Percentiles rank a stretch among this genome's conserved stretches.
Conservation (phyloP, 2,329 filamentous ascomycete species). For the Colletotrichum tanaceti region DNA sequence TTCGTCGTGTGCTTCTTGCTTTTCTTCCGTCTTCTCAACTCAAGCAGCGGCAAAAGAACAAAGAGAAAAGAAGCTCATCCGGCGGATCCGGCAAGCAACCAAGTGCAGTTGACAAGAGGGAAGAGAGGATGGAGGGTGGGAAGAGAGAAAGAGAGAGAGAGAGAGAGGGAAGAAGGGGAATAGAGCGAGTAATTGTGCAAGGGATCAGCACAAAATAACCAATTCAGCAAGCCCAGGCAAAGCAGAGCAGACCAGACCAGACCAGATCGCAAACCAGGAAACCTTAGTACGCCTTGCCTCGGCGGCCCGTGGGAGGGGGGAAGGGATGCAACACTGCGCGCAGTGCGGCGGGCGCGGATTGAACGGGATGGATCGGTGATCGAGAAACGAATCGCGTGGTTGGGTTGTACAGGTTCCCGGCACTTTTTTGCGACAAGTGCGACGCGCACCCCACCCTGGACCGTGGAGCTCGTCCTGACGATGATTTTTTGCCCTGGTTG, state of each 20-base stretch:
- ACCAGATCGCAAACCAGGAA: neutral
- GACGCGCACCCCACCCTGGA: slow-evolving; percentile 1
- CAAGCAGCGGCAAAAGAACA: slow-evolving; percentile 25
- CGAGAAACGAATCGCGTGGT: slow-evolving; percentile 17
- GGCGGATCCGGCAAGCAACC: slow-evolving; percentile 45
- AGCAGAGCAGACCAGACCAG: neutral
- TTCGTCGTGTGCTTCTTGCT: too few species aligned
- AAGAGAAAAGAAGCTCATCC: slow-evolving; percentile 45
- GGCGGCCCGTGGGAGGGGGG: slow-evolving; percentile 20
- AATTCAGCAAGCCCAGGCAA: neutral
- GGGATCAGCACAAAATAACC: neutral
- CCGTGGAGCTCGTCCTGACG: neutral
- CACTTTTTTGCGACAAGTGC: slow-evolving; percentile 20
- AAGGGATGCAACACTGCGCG: slow-evolving; percentile 9
- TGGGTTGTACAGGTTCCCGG: neutral
- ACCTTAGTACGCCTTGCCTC: slow-evolving; percentile 17
- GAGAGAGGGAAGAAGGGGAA: slow-evolving; percentile 4
- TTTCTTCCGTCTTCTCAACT: slow-evolving; percentile 5
- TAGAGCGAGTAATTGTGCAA: slow-evolving; percentile 16
- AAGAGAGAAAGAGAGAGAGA: slow-evolving; percentile 7
- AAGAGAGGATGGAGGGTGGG: slow-evolving; percentile 19
- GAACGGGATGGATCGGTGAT: slow-evolving; percentile 17
- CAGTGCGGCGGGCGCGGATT: neutral
- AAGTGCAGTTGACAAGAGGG: slow-evolving; percentile 22
- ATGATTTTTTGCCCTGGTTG: neutral